Percentiles rank a stretch among this genome's conserved stretches.
Conservation (phyloP, 768 basidiomycete species). For the Collybia sp. region DNA sequence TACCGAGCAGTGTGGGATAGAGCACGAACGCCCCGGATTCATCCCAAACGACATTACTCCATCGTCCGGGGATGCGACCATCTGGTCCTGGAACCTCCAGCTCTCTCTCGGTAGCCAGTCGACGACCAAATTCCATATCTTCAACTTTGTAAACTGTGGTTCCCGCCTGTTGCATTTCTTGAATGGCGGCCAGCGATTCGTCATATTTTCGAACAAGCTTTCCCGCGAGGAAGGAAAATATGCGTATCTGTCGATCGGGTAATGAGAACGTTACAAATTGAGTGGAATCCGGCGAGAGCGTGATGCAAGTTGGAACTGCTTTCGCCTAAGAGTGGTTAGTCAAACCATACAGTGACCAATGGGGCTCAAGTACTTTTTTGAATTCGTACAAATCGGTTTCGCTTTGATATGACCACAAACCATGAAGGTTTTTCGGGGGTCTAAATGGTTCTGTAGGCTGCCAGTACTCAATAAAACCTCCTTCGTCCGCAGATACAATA, state of each 20-base stretch:
- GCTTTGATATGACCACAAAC: constrained; percentile 88
- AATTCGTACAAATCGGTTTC: constrained; percentile 95
- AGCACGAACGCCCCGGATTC: constrained; percentile 94
- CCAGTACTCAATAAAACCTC: constrained; percentile 97
- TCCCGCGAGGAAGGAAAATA: constrained; percentile 88
- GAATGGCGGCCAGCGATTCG: constrained; percentile 86
- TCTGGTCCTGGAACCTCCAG: constrained; percentile 80
- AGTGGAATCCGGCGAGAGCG: constrained; percentile 83
- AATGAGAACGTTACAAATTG: constrained; percentile 93
- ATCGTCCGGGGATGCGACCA: constrained; percentile 66
- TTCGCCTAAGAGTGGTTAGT: constrained; percentile 54
- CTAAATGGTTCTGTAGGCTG: constrained; percentile 86
- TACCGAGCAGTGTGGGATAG: constrained; percentile 90
- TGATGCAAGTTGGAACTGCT: constrained; percentile 87
- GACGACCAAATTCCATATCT: constrained; percentile 98
- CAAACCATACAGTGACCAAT: not conserved
- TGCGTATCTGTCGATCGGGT: constrained; percentile 89
- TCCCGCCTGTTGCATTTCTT: constrained; percentile 99
- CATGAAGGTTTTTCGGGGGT: constrained; percentile 68
- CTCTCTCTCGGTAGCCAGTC: constrained; percentile 90
- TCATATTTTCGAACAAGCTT: constrained; percentile 93
- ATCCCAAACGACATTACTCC: constrained; percentile 95
- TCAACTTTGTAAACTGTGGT: constrained; percentile 90
- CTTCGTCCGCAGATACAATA: constrained; percentile 92
- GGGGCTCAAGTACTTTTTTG: constrained; percentile 69